These are phyloP conservation scores for Heterococcus sp. DNA, from an alignment of 108 stramenopile genomes.

Conservation along the genomic window DNA sequence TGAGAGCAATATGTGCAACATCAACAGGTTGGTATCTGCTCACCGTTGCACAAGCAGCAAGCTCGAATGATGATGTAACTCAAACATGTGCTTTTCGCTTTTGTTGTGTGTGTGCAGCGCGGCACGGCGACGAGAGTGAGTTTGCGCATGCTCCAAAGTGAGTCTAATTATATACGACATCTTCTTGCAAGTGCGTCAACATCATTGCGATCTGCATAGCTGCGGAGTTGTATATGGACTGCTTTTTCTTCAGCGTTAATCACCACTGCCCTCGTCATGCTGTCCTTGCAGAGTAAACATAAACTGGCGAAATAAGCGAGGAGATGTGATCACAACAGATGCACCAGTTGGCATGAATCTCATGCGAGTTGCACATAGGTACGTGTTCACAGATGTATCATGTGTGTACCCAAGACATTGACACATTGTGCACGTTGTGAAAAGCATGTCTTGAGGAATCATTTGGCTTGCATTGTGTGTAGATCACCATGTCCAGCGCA, in stretches of 20 bases:
- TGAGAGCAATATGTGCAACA: too few relatives aligned
- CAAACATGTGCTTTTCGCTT: too few relatives aligned
- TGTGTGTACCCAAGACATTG: too few relatives aligned
- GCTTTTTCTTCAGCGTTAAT: not conserved
- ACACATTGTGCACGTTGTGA: too few relatives aligned
- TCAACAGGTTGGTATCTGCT: too few relatives aligned
- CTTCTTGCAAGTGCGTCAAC: not conserved
- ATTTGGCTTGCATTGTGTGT: too few relatives aligned
- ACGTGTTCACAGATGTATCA: too few relatives aligned
- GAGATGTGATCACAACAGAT: not conserved
- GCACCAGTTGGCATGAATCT: slow-evolving; percentile 45
- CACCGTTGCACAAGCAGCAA: too few relatives aligned
- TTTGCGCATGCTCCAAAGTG: not conserved
- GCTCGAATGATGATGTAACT: too few relatives aligned
- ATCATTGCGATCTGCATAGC: not conserved
- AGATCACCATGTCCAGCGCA: too few relatives aligned
- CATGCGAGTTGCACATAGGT: slow-evolving; percentile 35
- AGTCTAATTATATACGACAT: not conserved
- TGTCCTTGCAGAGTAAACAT: slow-evolving; percentile 12
- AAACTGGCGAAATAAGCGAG: slow-evolving; percentile 18
- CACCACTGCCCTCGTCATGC: not conserved
- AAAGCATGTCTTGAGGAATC: too few relatives aligned
- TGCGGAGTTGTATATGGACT: not conserved
- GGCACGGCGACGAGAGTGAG: not conserved
- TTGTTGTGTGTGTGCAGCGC: not conserved